A percentile compares a stretch with the other conserved stretches of the same genome.
Evolutionary conservation across 306 rosid species (phyloP).

Genomic region (Citrullus colocynthis): DNA sequence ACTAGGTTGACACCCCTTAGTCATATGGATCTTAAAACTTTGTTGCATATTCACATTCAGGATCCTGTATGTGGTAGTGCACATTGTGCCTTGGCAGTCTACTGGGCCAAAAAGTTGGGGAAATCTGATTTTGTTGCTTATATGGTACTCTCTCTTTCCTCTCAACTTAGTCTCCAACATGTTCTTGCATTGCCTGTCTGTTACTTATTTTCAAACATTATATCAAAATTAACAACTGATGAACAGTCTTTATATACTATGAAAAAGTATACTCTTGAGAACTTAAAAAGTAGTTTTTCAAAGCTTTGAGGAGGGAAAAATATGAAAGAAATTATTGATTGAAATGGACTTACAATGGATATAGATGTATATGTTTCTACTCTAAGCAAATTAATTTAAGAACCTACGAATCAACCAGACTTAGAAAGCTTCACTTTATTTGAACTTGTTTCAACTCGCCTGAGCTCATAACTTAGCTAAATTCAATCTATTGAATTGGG

Average conservation of each 20-base stretch:
- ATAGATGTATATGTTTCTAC: too few species aligned
- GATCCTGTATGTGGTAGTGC: conserved; percentile 65
- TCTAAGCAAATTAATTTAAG: background rate
- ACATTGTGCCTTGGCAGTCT: conserved; percentile 52
- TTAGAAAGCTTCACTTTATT: background rate
- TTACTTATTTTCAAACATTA: too few species aligned
- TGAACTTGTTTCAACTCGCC: background rate
- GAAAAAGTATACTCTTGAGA: background rate
- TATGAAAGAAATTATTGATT: background rate
- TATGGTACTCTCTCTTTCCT: conserved; percentile 24
- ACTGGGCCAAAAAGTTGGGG: conserved; percentile 60
- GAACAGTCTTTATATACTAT: background rate
- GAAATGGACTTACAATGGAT: too few species aligned
- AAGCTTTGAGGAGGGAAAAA: background rate
- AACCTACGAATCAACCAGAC: background rate
- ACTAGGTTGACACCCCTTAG: too few species aligned
- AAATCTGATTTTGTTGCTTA: conserved; percentile 54
- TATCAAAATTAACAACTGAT: background rate
- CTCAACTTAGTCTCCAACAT: too few species aligned
- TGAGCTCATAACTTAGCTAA: background rate
- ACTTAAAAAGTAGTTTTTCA: background rate
- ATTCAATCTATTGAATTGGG: background rate
- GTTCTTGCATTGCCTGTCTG: too few species aligned
- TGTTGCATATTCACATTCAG: conserved; percentile 19
- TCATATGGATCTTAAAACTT: background rate